Conservation (phyloP, 768 basidiomycete species). For the Naganishia randhawae region DNA sequence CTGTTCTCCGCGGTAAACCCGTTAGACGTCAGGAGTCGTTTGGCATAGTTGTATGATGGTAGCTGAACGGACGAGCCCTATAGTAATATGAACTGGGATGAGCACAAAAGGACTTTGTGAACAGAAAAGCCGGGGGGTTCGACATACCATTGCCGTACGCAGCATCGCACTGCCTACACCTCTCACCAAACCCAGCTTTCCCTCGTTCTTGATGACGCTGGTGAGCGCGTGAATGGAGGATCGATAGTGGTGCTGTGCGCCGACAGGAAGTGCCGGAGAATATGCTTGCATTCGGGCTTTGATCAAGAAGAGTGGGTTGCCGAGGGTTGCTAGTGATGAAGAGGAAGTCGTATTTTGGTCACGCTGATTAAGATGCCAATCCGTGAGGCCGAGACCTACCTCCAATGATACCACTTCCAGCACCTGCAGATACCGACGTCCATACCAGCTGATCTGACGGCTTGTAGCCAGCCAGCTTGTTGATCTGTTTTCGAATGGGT, state of each 20-base stretch:
- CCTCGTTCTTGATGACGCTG: slow-evolving; percentile 74
- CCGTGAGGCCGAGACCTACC: slow-evolving; percentile 55
- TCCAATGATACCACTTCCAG: slow-evolving; percentile 83
- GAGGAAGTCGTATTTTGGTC: background rate
- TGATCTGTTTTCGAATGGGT: slow-evolving; percentile 71
- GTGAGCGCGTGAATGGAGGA: slow-evolving; percentile 73
- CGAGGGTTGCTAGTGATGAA: slow-evolving; percentile 39
- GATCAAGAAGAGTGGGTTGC: slow-evolving; percentile 65
- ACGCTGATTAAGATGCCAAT: background rate
- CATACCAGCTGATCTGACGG: slow-evolving; percentile 65
- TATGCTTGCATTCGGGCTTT: slow-evolving; percentile 99
- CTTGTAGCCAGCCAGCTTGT: slow-evolving; percentile 63
- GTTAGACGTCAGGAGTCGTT: slow-evolving; percentile 67
- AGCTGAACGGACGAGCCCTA: slow-evolving; percentile 70
- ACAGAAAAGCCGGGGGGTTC: background rate
- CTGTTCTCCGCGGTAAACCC: slow-evolving; percentile 71
- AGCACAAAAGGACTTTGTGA: background rate
- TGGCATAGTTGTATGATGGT: slow-evolving; percentile 91
- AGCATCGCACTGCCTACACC: slow-evolving; percentile 92
- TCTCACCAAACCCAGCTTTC: slow-evolving; percentile 72
- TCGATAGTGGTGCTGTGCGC: slow-evolving; percentile 88
- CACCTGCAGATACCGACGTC: slow-evolving; percentile 81
- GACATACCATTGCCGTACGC: slow-evolving; percentile 75
- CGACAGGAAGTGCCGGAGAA: slow-evolving; percentile 88
- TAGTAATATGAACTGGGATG: background rate